These are phyloP conservation scores for Boletus rubescentipes DNA, from an alignment of 768 basidiomycete species.

Conservation along the genomic window DNA sequence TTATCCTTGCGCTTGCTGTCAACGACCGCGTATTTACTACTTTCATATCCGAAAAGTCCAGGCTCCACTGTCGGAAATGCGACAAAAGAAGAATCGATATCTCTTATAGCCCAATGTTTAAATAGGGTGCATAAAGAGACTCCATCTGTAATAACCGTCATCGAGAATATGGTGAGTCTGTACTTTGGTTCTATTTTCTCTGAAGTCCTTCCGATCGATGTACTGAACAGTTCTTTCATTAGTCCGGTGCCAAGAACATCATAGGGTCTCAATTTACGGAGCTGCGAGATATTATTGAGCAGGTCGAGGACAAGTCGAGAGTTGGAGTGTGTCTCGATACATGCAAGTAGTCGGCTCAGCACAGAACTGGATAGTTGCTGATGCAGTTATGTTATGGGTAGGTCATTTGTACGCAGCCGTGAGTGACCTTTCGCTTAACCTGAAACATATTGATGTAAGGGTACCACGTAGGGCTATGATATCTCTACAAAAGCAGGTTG, in stretches of 20 bases:
- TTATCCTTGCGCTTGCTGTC: neutral
- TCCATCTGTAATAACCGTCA: conserved; percentile 53
- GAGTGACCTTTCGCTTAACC: conserved; percentile 45
- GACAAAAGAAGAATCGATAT: conserved; percentile 58
- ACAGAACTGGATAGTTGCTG: neutral
- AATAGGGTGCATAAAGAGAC: conserved; percentile 73
- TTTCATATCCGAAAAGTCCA: conserved; percentile 46
- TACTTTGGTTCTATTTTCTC: neutral
- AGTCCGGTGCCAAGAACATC: conserved; percentile 82
- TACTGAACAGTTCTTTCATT: neutral
- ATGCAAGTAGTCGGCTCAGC: conserved; percentile 43
- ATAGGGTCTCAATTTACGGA: conserved; percentile 73
- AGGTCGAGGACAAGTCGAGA: conserved; percentile 69
- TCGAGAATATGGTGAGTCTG: conserved; percentile 79
- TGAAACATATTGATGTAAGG: neutral
- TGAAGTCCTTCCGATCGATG: neutral
- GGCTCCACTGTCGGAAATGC: conserved; percentile 78
- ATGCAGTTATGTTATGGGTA: conserved; percentile 26
- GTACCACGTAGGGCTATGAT: conserved; percentile 64
- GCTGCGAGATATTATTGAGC: conserved; percentile 63
- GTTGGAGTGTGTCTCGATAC: conserved; percentile 88
- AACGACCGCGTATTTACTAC: neutral
- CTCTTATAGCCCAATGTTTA: conserved; percentile 66
- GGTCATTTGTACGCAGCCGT: conserved; percentile 81
- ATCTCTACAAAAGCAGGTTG: conserved; percentile 71